Conservation (phyloP, 2,329 filamentous ascomycete genomes). For the Trichoderma citrinoviride region DNA sequence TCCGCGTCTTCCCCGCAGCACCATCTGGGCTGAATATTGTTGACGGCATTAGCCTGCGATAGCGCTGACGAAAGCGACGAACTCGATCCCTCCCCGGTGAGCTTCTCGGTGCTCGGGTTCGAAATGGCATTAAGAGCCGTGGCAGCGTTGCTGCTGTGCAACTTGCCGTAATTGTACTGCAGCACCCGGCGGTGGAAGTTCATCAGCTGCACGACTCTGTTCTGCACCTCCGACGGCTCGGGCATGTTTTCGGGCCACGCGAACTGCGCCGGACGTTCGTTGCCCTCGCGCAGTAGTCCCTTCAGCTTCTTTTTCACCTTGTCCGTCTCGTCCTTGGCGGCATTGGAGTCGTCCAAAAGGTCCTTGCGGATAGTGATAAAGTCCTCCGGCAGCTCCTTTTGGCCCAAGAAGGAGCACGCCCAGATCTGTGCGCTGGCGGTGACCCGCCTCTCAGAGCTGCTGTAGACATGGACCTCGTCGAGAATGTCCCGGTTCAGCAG, state of each 20-base stretch:
- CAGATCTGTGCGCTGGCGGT: constrained; percentile 97
- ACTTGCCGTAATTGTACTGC: constrained; percentile 85
- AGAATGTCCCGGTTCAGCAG: constrained; percentile 89
- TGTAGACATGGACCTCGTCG: constrained; percentile 91
- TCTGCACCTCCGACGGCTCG: constrained; percentile 89
- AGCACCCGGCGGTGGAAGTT: constrained; percentile 95
- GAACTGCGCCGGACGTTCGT: constrained; percentile 89
- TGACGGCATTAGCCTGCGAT: constrained; percentile 61
- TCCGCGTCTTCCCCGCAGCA: constrained; percentile 94
- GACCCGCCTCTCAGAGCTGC: constrained; percentile 90
- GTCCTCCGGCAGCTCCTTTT: constrained; percentile 80
- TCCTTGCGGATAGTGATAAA: constrained; percentile 92
- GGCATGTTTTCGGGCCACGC: constrained; percentile 97
- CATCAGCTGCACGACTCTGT: constrained; percentile 91
- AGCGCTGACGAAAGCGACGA: constrained; percentile 49
- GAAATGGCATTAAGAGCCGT: constrained; percentile 59
- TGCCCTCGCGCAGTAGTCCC: constrained; percentile 84
- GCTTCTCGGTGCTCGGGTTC: constrained; percentile 49
- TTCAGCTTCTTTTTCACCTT: constrained; percentile 99
- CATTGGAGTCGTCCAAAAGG: constrained; percentile 93
- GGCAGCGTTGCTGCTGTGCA: constrained; percentile 66
- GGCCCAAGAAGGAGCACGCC: constrained; percentile 81
- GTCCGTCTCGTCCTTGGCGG: constrained; percentile 98
- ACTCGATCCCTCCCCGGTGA: constrained; percentile 41
- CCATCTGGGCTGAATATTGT: constrained; percentile 83